Base-by-base conservation (phyloP, 306 rosid species). In the Benincasa hispida region DNA sequence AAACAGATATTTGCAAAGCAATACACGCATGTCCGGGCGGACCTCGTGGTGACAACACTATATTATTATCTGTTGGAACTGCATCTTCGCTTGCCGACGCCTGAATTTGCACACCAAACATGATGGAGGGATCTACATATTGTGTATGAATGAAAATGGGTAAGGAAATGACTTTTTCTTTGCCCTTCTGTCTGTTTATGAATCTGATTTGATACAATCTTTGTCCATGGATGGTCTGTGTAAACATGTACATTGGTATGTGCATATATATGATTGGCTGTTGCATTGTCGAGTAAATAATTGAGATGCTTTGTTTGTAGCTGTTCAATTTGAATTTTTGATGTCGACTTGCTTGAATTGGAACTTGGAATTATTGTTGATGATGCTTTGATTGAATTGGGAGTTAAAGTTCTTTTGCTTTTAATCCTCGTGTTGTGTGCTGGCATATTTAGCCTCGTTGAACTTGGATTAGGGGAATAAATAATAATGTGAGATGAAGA, bases 1-100 rank as follows among this genome's bases (percentile, higher is more conserved):
- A 75, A 12, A 80, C 83, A 37, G 93, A 94, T 76, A 68, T 94
- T 79, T 92, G 99, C 92, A 82, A 75, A 14, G 79, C 79, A 15
- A 76, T 92, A 55, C 96, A 89, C 75, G 95, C 97, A 57, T 94
- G 95, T 82, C 82, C 83, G 58, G 78, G 77, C 7, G 37, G 79
- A 57, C n/a, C 22, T 45, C 41, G 63, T 27, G 58, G 18, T 19
- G 61, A 34, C 76, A 67, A 86, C 39, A 13, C 39, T 81, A 4
- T 41, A 22, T 35, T 41, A 22, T 35, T n/a, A 2, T 17, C 19
- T 5, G 79, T n/a, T 27, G 79, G 63, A 76, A 57, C 51, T 25
- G 72, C 51, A 42, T 56, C 75, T 73, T 32, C 25, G 34, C 75
- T 45, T 47, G 76, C 76, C 25, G 59, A 72, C 42, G 57, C 76